Conservation (phyloP, 108 stramenopile genomes). For the Parietichytrium sp. region DNA sequence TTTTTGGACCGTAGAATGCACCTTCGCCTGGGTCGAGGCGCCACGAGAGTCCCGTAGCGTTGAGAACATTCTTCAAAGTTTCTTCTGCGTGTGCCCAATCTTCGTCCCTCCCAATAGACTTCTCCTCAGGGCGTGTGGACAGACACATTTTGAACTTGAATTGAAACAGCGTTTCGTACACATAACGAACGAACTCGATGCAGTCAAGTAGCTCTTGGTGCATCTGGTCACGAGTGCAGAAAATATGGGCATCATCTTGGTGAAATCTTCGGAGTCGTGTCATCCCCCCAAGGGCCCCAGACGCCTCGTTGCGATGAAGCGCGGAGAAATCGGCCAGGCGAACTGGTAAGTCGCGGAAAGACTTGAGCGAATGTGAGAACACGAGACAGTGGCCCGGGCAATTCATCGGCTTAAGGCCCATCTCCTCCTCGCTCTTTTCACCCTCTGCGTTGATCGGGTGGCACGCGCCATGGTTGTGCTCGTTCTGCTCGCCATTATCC, state of each 20-base stretch:
- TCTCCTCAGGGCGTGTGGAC: conserved; percentile 9
- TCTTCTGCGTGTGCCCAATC: conserved; percentile 18
- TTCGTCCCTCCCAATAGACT: not conserved
- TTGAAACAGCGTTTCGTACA: not conserved
- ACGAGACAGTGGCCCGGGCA: conserved; percentile 97
- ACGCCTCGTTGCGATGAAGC: conserved; percentile 43
- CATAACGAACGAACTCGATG: not conserved
- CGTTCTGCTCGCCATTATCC: not conserved
- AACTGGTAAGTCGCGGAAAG: conserved; percentile 42
- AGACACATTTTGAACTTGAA: not conserved
- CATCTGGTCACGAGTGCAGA: conserved; percentile 48
- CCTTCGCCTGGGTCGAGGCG: conserved; percentile 93
- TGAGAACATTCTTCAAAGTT: not conserved
- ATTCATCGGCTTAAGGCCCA: conserved; percentile 90
- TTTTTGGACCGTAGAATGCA: conserved; percentile 99
- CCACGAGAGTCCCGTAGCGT: conserved; percentile 69
- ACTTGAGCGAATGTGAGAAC: not conserved
- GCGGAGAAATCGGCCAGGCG: conserved; percentile 44
- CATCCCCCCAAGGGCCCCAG: conserved; percentile 39
- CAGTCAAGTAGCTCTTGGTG: conserved; percentile 27
- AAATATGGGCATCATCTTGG: conserved; percentile 44
- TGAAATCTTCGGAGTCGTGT: conserved; percentile 40
- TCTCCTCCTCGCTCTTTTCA: not conserved
- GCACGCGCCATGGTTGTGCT: conserved; percentile 13
- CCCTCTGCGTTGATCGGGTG: not conserved